Evolutionary conservation across 2,329 filamentous ascomycete genomes (phyloP).

Genomic region (Calonectria crousiana): DNA sequence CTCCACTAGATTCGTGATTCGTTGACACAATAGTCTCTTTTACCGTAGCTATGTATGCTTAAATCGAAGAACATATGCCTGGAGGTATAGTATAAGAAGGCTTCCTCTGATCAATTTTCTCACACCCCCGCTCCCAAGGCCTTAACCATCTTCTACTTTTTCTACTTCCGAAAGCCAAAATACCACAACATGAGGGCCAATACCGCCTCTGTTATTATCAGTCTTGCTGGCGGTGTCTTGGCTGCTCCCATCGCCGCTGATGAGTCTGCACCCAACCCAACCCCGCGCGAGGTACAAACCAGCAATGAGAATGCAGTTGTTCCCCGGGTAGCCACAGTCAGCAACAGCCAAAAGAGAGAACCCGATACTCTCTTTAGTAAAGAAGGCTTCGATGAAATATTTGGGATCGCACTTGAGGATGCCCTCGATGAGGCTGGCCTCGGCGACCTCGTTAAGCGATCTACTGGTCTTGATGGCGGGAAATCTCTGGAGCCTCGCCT

Average conservation of each 20-base stretch:
- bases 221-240: background rate
- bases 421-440: background rate
- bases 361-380: background rate
- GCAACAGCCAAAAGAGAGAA: background rate
- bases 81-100: background rate
- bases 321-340: background rate
- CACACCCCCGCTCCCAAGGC: background rate
- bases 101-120: background rate
- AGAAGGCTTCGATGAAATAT: background rate
- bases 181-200: background rate
- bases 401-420: background rate
- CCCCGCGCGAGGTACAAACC: background rate
- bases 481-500: no score
- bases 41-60: background rate
- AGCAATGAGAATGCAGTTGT: background rate
- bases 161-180: no score
- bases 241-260: background rate
- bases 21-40: background rate
- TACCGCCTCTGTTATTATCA: background rate
- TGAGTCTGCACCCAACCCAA: background rate
- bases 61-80: background rate
- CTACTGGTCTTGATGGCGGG: no score
- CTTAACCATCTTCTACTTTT: background rate
- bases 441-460: background rate
- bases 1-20: background rate